A percentile compares a stretch with the other conserved stretches of the same genome.
Evolutionary conservation across 768 basidiomycete species (phyloP).

Genomic region (Neoboletus magnificus): DNA sequence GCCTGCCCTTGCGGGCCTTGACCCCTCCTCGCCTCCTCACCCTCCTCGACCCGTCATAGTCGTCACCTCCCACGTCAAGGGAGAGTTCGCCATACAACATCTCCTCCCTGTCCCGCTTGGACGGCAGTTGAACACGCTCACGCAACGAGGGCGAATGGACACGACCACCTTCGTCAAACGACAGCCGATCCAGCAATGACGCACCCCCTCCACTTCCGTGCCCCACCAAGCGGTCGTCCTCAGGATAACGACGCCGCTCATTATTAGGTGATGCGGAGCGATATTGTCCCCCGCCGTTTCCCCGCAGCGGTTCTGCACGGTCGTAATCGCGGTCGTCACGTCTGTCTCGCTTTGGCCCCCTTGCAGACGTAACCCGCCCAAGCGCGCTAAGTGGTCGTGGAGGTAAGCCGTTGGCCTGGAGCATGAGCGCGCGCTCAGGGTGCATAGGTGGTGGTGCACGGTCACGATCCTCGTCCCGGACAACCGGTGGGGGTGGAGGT

Average conservation of each 20-base stretch:
- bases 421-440: conserved; percentile 30
- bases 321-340: conserved; percentile 19
- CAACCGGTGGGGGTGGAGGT: not conserved
- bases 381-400: conserved; percentile 24
- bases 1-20: conserved; percentile 21
- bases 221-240: conserved; percentile 3
- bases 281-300: not conserved
- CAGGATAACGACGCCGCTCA: conserved; percentile 17
- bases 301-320: conserved; percentile 21
- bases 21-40: conserved; percentile 21
- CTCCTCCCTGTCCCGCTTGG: conserved; percentile 33
- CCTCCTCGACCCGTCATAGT: conserved; percentile 22
- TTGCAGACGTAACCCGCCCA: conserved; percentile 14
- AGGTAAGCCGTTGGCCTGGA: conserved; percentile 28
- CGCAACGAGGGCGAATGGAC: conserved; percentile 28
- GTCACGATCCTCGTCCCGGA: conserved; percentile 8
- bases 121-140: conserved; percentile 37
- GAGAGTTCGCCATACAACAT: conserved; percentile 15
- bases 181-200: conserved; percentile 40
- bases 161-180: conserved; percentile 18
- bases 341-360: conserved; percentile 18
- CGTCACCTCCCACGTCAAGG: conserved; percentile 20
- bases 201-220: conserved; percentile 19
- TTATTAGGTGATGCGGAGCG: conserved; percentile 12
- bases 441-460: conserved; percentile 24